Conservation (phyloP, 306 rosid species). For the Malus domestica region DNA sequence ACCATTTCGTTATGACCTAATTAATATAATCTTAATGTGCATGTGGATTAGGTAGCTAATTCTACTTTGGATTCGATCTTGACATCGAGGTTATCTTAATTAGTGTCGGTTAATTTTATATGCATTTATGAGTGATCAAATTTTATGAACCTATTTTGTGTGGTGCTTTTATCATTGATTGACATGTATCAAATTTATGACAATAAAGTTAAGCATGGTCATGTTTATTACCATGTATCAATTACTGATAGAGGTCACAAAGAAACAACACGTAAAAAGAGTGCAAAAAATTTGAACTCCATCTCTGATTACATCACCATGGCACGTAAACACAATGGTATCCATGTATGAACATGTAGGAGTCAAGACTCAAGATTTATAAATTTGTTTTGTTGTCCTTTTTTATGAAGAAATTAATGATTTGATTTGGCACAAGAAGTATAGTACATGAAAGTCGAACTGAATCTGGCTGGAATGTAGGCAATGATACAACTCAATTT, state of each 20-base stretch:
- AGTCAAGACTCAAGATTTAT: neutral
- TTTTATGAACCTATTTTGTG: too few species aligned
- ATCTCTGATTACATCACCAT: too few species aligned
- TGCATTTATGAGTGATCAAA: too few species aligned
- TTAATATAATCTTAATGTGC: neutral
- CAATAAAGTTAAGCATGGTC: too few species aligned
- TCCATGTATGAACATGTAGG: neutral
- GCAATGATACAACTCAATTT: neutral
- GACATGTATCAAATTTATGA: too few species aligned
- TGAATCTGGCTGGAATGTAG: neutral
- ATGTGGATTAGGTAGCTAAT: neutral
- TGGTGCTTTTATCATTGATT: too few species aligned
- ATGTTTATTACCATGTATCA: too few species aligned
- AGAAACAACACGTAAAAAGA: too few species aligned
- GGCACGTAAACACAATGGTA: neutral
- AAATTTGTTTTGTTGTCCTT: too few species aligned
- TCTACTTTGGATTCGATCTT: neutral
- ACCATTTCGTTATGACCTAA: neutral
- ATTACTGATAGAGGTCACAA: too few species aligned
- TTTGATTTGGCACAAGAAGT: neutral
- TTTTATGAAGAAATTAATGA: neutral
- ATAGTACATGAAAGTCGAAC: neutral
- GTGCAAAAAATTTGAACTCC: too few species aligned
- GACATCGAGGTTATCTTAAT: neutral
- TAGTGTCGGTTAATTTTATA: neutral